Base-by-base conservation (phyloP, 169 alveolate species). In the Plasmodium coatneyi region DNA sequence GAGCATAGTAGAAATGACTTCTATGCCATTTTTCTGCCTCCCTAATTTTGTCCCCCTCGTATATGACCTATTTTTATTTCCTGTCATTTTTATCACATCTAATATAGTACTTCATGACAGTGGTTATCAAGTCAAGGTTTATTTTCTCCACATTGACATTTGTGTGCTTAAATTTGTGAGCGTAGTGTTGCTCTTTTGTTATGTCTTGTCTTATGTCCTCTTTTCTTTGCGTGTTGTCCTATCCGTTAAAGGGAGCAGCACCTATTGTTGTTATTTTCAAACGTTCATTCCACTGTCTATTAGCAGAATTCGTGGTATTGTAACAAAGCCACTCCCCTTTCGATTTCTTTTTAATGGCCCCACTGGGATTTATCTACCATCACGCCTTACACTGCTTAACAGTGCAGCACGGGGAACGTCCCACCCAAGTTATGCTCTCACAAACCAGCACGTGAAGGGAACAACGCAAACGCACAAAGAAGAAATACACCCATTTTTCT, bases 61-160 rank as follows among this genome's bases (percentile, higher is more conserved):
- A 16, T 84, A 71, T 84, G 92, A 84, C 52, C 16, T 84, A 14
- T 71, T 72, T 84, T 12, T 84, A 71, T 84, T 34, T 52, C 92
- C 92, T 9, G 32, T 84, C 14, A 19, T 84, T 32, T 84, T 52
- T 84, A 71, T 72, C n/a, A 72, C 72, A 72, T 41, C 72, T 49
- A 84, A 72, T 84, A 43, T 84, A 39, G 7, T 84, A 66, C 79
- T n/a, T 71, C 46, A 70, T 36, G 83, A 71, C 16, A 71, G 34
- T 70, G 49, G 30, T 1, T 84, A 84, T 32, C 19, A 70, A 14
- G 83, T 46, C 25, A 66, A 46, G 76, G n/a, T 84, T 41, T 84
- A 84, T 84, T 84, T 71, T 84, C 34, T 84, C 3, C 16, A 28
- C 30, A 71, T 84, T 3, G 74, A 84, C 19, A 41, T 84, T 43